Evolutionary conservation across 495 filamentous ascomycete species (phyloP).

Genomic region (Penicillium steckii): DNA sequence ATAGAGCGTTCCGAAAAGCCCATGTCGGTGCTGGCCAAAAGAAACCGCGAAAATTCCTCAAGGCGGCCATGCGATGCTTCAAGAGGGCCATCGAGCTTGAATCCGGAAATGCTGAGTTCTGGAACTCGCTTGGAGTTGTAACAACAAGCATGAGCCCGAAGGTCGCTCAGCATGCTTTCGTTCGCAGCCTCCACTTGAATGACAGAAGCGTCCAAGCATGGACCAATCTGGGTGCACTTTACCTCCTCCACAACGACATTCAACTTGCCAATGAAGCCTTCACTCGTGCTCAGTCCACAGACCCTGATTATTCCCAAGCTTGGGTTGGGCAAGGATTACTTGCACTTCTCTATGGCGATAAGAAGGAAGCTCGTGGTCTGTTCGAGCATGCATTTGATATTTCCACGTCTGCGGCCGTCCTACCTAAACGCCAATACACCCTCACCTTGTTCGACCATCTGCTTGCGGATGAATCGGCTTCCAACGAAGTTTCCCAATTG

Average conservation of each 20-base stretch:
- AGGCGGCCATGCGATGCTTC: slow-evolving; percentile 86
- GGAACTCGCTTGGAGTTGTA: slow-evolving; percentile 91
- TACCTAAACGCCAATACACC: slow-evolving; percentile 74
- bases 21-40: slow-evolving; percentile 39
- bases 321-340: slow-evolving; percentile 94
- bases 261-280: slow-evolving; percentile 86
- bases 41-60: slow-evolving; percentile 62
- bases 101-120: slow-evolving; percentile 93
- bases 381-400: slow-evolving; percentile 98
- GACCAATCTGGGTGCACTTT: slow-evolving; percentile 88
- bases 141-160: slow-evolving; percentile 81
- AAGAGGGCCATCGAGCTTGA: slow-evolving; percentile 96
- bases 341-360: slow-evolving; percentile 69
- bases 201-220: slow-evolving; percentile 79
- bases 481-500: slow-evolving; percentile 60
- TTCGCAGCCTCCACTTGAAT: slow-evolving; percentile 90
- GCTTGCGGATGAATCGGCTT: slow-evolving; percentile 48
- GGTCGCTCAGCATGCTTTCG: slow-evolving; percentile 90
- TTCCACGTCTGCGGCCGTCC: slow-evolving; percentile 65
- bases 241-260: slow-evolving; percentile 77
- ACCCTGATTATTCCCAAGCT: slow-evolving; percentile 87
- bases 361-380: slow-evolving; percentile 71
- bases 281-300: slow-evolving; percentile 84
- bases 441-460: slow-evolving; percentile 78
- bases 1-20: slow-evolving; percentile 69